Evolutionary conservation across 331 rosid genomes (phyloP).

Genomic region (Quercus phellos): DNA sequence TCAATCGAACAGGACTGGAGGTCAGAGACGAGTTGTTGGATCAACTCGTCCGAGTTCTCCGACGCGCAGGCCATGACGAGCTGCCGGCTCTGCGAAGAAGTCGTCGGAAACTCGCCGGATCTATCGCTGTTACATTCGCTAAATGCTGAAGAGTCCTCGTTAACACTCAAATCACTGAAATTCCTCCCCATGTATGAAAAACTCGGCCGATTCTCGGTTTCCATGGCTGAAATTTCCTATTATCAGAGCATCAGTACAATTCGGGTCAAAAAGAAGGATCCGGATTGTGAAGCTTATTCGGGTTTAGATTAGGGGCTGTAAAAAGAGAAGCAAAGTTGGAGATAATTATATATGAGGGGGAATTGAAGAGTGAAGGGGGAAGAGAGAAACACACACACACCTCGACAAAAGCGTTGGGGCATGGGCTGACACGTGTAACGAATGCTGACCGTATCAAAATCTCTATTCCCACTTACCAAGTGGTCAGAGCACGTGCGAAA

Average conservation of each 20-base stretch:
- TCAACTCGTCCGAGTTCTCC: conserved; percentile 76
- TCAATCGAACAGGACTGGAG: conserved; percentile 64
- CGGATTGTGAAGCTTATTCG: neutral
- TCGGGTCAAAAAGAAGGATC: neutral
- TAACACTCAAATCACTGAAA: conserved; percentile 49
- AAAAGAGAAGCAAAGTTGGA: neutral
- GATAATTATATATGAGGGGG: conserved; percentile 18
- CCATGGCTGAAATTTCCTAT: conserved; percentile 32
- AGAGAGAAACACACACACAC: conserved; percentile 14
- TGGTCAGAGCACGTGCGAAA: conserved; percentile 47
- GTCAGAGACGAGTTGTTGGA: conserved; percentile 63
- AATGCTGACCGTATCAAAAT: conserved; percentile 16
- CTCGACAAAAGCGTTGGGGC: conserved; percentile 28
- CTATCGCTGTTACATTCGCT: conserved; percentile 94
- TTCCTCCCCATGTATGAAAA: conserved; percentile 48
- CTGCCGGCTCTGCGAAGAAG: conserved; percentile 55
- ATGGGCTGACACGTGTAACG: conserved; percentile 45
- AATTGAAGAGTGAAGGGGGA: neutral
- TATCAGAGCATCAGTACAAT: neutral
- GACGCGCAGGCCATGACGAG: conserved; percentile 61
- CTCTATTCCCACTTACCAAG: neutral
- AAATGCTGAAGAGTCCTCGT: conserved; percentile 63
- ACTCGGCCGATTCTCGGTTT: conserved; percentile 25
- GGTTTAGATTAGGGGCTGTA: neutral
- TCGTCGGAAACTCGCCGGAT: conserved; percentile 79